phyloP scores from a whole-genome alignment of 2,329 filamentous ascomycete species.

The Penicillium sclerotigenum region DNA sequence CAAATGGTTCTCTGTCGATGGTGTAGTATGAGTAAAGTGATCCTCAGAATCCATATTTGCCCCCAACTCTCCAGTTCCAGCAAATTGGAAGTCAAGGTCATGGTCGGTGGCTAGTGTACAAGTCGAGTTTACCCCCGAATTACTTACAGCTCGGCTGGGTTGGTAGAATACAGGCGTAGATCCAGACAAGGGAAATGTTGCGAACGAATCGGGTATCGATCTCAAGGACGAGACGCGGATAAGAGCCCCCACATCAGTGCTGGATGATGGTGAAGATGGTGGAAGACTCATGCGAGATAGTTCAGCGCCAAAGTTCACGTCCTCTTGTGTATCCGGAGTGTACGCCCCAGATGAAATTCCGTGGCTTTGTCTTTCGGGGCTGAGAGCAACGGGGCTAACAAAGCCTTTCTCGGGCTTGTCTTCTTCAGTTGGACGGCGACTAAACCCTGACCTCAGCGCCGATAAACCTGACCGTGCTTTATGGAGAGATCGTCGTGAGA shows the following conservation, averaged over 20 bases:
- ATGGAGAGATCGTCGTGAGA: slow-evolving; percentile 30
- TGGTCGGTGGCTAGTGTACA: not conserved
- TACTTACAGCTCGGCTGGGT: not conserved
- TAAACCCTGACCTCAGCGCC: slow-evolving; percentile 29
- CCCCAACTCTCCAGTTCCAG: not conserved
- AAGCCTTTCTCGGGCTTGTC: not conserved
- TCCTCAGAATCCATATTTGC: not conserved
- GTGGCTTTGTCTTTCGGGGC: not conserved
- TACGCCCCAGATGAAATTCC: not conserved
- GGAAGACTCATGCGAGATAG: slow-evolving; percentile 12
- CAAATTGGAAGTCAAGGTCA: not conserved
- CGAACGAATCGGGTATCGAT: not conserved
- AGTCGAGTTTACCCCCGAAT: not conserved
- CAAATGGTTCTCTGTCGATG: not conserved
- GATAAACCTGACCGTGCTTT: slow-evolving; percentile 33
- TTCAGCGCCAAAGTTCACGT: slow-evolving; percentile 15
- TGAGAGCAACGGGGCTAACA: not conserved
- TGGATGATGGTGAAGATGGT: not conserved
- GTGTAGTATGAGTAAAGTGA: not conserved
- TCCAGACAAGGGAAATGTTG: not conserved
- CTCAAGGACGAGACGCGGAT: not conserved
- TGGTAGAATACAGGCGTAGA: no score
- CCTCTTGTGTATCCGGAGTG: slow-evolving; percentile 16
- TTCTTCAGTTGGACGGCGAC: slow-evolving; percentile 16
- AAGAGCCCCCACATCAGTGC: not conserved